phyloP scores from a whole-genome alignment of 768 basidiomycete species.

The Mycena leptocephala region DNA sequence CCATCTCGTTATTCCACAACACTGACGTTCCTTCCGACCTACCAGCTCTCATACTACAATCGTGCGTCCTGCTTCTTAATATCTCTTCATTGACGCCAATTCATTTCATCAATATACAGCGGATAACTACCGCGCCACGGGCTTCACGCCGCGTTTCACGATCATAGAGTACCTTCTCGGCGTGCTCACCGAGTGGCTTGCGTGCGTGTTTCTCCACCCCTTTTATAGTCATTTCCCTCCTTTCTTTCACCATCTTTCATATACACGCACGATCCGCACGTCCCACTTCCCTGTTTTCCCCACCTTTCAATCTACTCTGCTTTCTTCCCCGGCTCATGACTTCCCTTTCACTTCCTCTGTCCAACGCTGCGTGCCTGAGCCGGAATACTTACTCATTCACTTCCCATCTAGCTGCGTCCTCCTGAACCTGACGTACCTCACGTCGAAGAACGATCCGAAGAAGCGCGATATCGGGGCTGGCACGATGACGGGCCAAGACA shows the following conservation, averaged over 20 bases:
- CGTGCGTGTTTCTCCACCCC: slow-evolving; percentile 21
- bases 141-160: slow-evolving; percentile 35
- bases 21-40: background rate
- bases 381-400: too few relatives aligned
- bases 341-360: background rate
- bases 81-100: background rate
- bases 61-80: slow-evolving; percentile 5
- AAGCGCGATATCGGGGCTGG: slow-evolving; percentile 7
- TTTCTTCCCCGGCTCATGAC: too few relatives aligned
- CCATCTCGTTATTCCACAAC: background rate
- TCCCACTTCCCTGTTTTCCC: too few relatives aligned
- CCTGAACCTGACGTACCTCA: slow-evolving; percentile 40
- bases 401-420: slow-evolving; percentile 37
- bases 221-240: too few relatives aligned
- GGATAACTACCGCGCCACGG: slow-evolving; percentile 33
- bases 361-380: too few relatives aligned
- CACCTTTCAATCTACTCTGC: too few relatives aligned
- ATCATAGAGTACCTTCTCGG: slow-evolving; percentile 40
- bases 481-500: too few relatives aligned
- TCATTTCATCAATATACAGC: background rate
- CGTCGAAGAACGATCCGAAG: slow-evolving; percentile 31
- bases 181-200: slow-evolving; percentile 37
- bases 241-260: background rate
- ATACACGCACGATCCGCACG: too few relatives aligned
- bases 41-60: slow-evolving; percentile 40